Base-by-base conservation (phyloP, 176 grass and related monocot genomes). In the Carex cristatella region DNA sequence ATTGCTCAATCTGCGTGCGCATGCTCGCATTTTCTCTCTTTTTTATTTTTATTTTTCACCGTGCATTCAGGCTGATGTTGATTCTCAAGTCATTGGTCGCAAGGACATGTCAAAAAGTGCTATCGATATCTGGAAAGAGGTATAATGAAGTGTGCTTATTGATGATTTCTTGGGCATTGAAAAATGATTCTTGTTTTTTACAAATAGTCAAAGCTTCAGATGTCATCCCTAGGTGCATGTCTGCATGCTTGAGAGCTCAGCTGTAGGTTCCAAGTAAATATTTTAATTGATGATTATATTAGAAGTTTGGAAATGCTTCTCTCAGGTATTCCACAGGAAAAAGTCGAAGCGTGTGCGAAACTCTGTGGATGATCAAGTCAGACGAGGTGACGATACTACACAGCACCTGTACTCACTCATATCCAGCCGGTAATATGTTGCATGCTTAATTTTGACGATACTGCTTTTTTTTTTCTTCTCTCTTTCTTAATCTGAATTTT, bases 91-190 rank as follows among this genome's bases (percentile, higher is more conserved):
- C 53, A 65, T 98, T 85, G 92, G 95, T 42, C 85, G 85, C 61
- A 98, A 98, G 83, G 95, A 94, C 83, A 94, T 92, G 85, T 92
- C 95, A 70, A 98, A 89, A 98, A 98, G 91, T 70, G 81, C 87
- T 83, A 9, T 90, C 38, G 95, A 98, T 64, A 89, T 94, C 78
- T 98, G 95, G 95, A 98, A 98, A 83, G 91, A 94, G 91, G 92
- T 98, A 75, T 60, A 35, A 76, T 86, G 14, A 82, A 81, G 75
- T 87, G 9, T 65, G 10, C 12, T 7, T 71, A 9, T 28, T 84
- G 42, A 48, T 30, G 35, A 71, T 14, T 73, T 84, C 23, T 60
- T 60, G 5, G 16, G 57, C 3, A 5, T 60, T 60, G 56, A 60
- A 60, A 60, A 60, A 60, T 60, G 5, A 61, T n/a, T 61, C 16